phyloP scores from a whole-genome alignment of 179 eudicot species.

The Carnegiea gigantea region DNA sequence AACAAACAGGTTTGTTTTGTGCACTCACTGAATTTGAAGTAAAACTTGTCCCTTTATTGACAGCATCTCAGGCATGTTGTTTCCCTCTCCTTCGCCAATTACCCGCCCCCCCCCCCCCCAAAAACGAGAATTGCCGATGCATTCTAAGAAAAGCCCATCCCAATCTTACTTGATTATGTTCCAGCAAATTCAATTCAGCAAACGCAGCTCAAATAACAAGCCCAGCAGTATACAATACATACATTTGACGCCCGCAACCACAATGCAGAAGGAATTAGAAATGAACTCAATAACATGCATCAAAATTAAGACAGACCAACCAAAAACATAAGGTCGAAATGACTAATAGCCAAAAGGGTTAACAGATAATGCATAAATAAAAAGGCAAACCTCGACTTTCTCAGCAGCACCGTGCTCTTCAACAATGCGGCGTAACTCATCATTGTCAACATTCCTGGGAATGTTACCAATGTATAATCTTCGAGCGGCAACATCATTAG shows the following conservation, averaged over 20 bases:
- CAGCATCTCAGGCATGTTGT: no score
- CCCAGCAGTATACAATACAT: neutral
- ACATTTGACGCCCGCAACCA: neutral
- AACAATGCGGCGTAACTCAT: slow-evolving; percentile 58
- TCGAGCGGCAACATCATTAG: slow-evolving; percentile 38
- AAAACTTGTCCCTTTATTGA: no score
- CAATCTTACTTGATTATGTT: no score
- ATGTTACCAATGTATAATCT: slow-evolving; percentile 81
- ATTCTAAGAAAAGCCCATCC: no score
- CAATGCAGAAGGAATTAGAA: neutral
- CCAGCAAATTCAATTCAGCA: no score
- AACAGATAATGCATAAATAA: neutral
- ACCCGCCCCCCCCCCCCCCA: no score
- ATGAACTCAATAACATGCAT: neutral
- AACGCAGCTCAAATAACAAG: no score
- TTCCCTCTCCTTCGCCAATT: no score
- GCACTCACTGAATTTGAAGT: no score
- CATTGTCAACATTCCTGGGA: slow-evolving; percentile 60
- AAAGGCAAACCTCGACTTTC: slow-evolving; percentile 59
- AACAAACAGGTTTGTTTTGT: no score
- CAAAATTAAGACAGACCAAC: no score
- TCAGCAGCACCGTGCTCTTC: slow-evolving; percentile 87
- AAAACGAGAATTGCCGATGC: no score
- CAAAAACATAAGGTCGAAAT: neutral
- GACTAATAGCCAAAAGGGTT: neutral